Evolutionary conservation across 148 eudicot genomes (phyloP).

Genomic region (Pharnaceum exiguum): DNA sequence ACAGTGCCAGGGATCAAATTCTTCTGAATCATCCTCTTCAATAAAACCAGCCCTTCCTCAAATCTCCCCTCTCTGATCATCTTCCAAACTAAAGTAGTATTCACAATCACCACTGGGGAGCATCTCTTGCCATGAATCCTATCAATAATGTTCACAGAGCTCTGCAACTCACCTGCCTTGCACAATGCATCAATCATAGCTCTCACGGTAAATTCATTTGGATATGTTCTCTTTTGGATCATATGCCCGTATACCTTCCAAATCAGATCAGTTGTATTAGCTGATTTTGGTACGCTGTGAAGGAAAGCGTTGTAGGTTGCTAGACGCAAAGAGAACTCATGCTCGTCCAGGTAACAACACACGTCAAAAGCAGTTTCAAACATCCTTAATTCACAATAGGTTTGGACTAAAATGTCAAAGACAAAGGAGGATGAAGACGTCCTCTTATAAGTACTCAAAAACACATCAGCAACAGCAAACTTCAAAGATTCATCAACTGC

Average conservation of each 20-base stretch:
- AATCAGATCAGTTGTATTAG: constrained; percentile 36
- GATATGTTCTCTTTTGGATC: constrained; percentile 49
- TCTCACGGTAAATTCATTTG: constrained; percentile 53
- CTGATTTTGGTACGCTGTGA: constrained; percentile 48
- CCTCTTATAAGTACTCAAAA: constrained; percentile 41
- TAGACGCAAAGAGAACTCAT: constrained; percentile 53
- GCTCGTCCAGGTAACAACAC: constrained; percentile 49
- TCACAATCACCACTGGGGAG: constrained; percentile 58
- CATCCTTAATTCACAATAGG: constrained; percentile 69
- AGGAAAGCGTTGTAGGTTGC: constrained; percentile 66
- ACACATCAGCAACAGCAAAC: constrained; percentile 38
- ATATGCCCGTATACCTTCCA: constrained; percentile 82
- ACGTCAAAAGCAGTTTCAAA: constrained; percentile 49
- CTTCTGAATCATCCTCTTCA: constrained; percentile 68
- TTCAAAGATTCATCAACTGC: constrained; percentile 7
- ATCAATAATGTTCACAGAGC: constrained; percentile 45
- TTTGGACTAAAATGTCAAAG: constrained; percentile 77
- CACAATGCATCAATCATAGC: constrained; percentile 68
- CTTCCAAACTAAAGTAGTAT: constrained; percentile 58
- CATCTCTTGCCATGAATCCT: constrained; percentile 74
- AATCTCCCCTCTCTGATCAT: constrained; percentile 55
- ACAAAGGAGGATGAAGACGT: constrained; percentile 55
- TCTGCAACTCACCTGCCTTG: constrained; percentile 68
- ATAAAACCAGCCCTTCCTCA: constrained; percentile 50
- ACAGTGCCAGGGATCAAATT: constrained; percentile 68